Evolutionary conservation across 2,329 filamentous ascomycete species (phyloP), one percentile per base, ranked within the genome.

Genomic region (Curvularia eragrostidis): DNA sequence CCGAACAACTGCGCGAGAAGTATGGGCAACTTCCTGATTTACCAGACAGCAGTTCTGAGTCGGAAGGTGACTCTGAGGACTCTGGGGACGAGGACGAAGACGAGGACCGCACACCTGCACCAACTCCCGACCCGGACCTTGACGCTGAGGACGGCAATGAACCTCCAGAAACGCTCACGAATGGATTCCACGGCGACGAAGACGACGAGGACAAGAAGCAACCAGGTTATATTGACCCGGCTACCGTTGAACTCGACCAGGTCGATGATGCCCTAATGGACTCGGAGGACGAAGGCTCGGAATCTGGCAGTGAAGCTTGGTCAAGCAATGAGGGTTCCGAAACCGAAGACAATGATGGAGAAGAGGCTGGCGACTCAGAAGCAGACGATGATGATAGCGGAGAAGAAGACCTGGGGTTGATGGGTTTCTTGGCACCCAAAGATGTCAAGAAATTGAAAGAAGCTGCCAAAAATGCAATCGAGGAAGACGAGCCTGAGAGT

Each of bases 1-100:
- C 89, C 59, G 89, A 91, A 56, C 86, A 91, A 69, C 74, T 91
- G 13, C 84, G 82, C 24, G 82, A 83, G 38, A 92, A 92, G 72
- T 92, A 91, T 62, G 85, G 86, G 8, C 82, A 87, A 52, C 78
- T 91, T 6, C 87, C 87, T 0, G 81, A 81, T 18, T 60, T 75
- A 7, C 66, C 67, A 1, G 64, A 85, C 21, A 70, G 62, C 15
- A 69, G 64, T 56, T 70, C 67, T 7, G 66, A 70, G n/a, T 66
- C 59, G 5, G 69, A 67, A 3, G 57, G 58, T 3, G 62, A 62
- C 3, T 64, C 59, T 9, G 80, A 80, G 8, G 74, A 75, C 5
- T 70, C 72, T 5, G 65, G 68, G 10, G 52, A 32, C 0, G 58
- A 62, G 26, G 70, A 72, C 5, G 65, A 68, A 10, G 52, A 32